These are phyloP conservation scores for Rhodotorula sp. DNA, from an alignment of 1,284 basidiomycete genomes.

Conservation along the genomic window DNA sequence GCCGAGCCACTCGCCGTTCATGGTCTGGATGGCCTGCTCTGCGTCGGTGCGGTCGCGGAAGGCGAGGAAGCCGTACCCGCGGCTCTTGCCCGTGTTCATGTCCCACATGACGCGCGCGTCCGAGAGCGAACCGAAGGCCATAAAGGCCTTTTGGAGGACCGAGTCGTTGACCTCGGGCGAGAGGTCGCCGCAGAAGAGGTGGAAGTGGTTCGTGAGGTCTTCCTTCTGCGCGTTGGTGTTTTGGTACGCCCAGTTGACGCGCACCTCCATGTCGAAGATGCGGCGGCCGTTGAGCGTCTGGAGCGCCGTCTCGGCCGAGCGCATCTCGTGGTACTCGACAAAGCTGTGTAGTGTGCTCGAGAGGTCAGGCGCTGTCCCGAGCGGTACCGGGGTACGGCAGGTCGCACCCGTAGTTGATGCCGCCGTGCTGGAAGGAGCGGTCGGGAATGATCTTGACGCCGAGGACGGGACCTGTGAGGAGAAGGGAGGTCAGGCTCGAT, in stretches of 20 bases:
- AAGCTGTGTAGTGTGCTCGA: constrained; percentile 15
- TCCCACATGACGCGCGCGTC: constrained; percentile 99
- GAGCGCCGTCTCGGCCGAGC: constrained; percentile 92
- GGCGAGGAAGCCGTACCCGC: constrained; percentile 89
- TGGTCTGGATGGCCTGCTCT: constrained; percentile 94
- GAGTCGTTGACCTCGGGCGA: constrained; percentile 97
- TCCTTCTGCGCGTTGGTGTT: constrained; percentile 81
- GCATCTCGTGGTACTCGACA: constrained; percentile 73
- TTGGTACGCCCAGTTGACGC: constrained; percentile 66
- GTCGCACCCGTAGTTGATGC: constrained; percentile 94
- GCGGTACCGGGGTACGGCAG: too few species aligned
- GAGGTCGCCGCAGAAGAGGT: constrained; percentile 98
- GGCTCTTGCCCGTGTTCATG: constrained; percentile 97
- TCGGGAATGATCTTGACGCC: constrained; percentile 99
- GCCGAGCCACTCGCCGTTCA: constrained; percentile 99
- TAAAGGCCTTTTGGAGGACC: constrained; percentile 93
- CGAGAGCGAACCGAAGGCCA: constrained; percentile 87
- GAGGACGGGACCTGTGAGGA: constrained; percentile 76
- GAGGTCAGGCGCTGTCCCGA: neutral
- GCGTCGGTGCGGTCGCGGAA: constrained; percentile 96
- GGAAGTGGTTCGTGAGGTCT: constrained; percentile 91
- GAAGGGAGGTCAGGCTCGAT: neutral
- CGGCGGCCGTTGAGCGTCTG: constrained; percentile 96
- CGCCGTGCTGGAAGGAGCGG: constrained; percentile 94
- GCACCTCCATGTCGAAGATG: constrained; percentile 79